Conservation (phyloP, 2,329 filamentous ascomycete genomes). For the Colletotrichum incanum region DNA sequence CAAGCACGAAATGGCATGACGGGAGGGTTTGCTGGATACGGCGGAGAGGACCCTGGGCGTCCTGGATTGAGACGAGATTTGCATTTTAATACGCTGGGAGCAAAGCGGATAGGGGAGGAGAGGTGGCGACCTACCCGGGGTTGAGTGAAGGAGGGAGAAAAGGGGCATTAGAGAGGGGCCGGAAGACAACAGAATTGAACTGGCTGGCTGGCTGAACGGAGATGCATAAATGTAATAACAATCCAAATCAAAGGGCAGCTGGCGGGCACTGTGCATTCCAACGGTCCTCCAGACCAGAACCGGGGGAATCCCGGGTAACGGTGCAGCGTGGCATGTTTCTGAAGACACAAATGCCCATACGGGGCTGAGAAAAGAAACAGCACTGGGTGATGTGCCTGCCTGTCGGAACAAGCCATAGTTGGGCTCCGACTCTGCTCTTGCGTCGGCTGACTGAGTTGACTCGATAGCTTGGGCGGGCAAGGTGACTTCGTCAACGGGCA, state of each 20-base stretch:
- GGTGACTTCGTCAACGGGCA: background rate
- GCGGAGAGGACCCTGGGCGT: slow-evolving; percentile 3
- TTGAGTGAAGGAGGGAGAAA: background rate
- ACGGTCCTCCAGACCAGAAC: background rate
- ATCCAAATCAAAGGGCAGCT: background rate
- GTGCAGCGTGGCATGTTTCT: slow-evolving; percentile 1
- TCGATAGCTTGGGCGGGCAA: too few species aligned
- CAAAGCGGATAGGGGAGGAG: background rate
- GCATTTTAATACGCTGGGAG: slow-evolving; percentile 8
- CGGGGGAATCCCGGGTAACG: background rate
- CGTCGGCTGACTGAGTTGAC: too few species aligned
- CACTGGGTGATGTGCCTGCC: background rate
- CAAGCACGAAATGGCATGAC: slow-evolving; percentile 17
- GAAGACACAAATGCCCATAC: background rate
- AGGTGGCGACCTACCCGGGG: background rate
- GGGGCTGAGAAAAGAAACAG: background rate
- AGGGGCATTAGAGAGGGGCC: background rate
- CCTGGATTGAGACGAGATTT: slow-evolving; percentile 11
- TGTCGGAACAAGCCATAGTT: background rate
- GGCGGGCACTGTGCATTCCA: slow-evolving; percentile 22
- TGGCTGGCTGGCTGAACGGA: background rate
- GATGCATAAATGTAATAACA: background rate
- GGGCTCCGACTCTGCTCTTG: too few species aligned
- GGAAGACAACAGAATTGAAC: background rate
- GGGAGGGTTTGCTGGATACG: slow-evolving; percentile 11